Evolutionary conservation across 2,329 filamentous ascomycete species (phyloP), one percentile per base, ranked within the genome.

Genomic region (Epichloe gansuensis): DNA sequence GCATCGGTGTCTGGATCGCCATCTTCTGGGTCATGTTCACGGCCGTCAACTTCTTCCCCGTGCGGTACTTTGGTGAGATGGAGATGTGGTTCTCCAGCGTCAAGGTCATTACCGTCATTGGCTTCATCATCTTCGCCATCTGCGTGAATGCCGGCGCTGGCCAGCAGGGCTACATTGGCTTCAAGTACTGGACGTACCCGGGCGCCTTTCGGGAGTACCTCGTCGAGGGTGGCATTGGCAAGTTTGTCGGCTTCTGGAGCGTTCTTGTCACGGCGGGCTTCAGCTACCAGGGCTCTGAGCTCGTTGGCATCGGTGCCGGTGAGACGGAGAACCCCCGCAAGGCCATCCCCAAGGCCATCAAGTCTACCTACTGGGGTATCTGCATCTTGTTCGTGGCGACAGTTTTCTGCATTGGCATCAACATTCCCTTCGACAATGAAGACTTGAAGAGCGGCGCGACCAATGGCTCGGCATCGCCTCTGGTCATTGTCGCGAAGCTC

Each of bases 51-150:
- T 81, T 87, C 63, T 65, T 90, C 38, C 85, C 85, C 2, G 80
- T 91, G 45, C 77, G 78, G 49, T 81, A 81, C 58, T 91, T 88
- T 58, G 87, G 86, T 41, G 85, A 91, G 63, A 72, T 88, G 31
- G 88, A 91, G 65, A 88, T 90, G 68, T 89, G 83, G 78, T 82
- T 91, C 59, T 82, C 85, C 5, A 80, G 75, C 53, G 81, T 91
- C 72, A 91, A 91, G 67, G 84, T 91, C 52, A 60, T 89, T 48
- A 87, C 85, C 31, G 80, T 90, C 41, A 51, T 87, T 44, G 85
- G 85, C 43, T 88, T 90, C 71, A 77, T 88, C 71, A 82, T 91
- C 63, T 87, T 90, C 60, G 81, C 77, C 57, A 85, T 89, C 59
- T 86, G 83, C 66, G 76, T 90, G 68, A 83, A 88, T 62, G 84